phyloP scores from a whole-genome alignment of 1,284 basidiomycete species.

The Malassezia vespertilionis region DNA sequence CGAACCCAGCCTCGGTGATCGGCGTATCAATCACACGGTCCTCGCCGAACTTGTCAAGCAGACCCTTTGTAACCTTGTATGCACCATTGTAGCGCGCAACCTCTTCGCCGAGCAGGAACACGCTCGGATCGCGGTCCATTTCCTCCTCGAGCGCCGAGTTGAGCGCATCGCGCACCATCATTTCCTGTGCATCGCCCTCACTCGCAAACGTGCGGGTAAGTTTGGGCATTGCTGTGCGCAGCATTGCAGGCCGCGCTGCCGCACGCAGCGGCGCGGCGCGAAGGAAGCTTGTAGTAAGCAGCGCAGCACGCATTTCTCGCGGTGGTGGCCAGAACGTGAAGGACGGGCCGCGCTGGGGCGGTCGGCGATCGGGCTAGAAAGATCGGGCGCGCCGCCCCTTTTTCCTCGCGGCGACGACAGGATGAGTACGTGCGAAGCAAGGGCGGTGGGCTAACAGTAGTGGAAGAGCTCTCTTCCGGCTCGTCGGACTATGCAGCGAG shows the following conservation, averaged over 20 bases:
- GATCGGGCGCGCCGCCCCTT: background rate
- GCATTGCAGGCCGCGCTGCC: background rate
- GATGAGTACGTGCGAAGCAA: slow-evolving; percentile 4
- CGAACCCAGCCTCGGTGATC: slow-evolving; percentile 98
- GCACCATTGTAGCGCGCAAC: slow-evolving; percentile 63
- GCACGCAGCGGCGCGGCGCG: background rate
- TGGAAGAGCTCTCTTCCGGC: slow-evolving; percentile 75
- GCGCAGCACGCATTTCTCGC: no score
- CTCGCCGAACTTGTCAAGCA: slow-evolving; percentile 98
- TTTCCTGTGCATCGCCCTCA: slow-evolving; percentile 52
- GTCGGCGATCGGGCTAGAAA: no score
- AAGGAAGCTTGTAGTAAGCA: background rate
- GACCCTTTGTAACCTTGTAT: slow-evolving; percentile 56
- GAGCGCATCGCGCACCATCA: slow-evolving; percentile 96
- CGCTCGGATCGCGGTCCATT: slow-evolving; percentile 88
- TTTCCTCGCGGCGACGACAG: background rate
- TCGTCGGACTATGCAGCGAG: slow-evolving; percentile 74
- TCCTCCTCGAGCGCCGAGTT: slow-evolving; percentile 99
- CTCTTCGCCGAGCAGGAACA: slow-evolving; percentile 95
- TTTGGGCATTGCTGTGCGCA: background rate
- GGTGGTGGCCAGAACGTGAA: no score
- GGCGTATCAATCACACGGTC: slow-evolving; percentile 81
- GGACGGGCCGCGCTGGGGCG: no score
- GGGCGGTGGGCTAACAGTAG: slow-evolving; percentile 38
- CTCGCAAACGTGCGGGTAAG: background rate